A percentile compares a stretch with the other conserved stretches of the same genome.
Evolutionary conservation across 2,329 filamentous ascomycete species (phyloP).

Genomic region (Biscogniauxia sp.): DNA sequence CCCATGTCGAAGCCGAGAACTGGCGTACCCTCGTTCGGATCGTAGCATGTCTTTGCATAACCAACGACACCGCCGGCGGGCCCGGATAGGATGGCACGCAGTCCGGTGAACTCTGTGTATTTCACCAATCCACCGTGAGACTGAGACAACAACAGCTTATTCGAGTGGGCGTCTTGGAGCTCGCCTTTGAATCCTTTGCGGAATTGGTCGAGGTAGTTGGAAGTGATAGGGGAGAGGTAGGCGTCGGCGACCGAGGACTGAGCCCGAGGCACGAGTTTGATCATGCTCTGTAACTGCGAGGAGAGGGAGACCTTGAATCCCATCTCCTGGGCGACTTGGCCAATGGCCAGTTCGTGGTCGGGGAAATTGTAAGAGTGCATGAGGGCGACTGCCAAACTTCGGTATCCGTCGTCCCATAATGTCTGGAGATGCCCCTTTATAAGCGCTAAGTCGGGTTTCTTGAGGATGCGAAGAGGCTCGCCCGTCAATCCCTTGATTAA

Average conservation of each 20-base stretch:
- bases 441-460: conserved; percentile 52
- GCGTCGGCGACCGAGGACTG: conserved; percentile 68
- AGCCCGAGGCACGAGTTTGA: conserved; percentile 65
- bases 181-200: conserved; percentile 33
- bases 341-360: conserved; percentile 60
- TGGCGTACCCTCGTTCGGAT: conserved; percentile 63
- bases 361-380: conserved; percentile 74
- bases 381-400: conserved; percentile 54
- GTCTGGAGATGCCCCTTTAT: conserved; percentile 56
- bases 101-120: conserved; percentile 67
- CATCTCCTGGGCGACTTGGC: conserved; percentile 58
- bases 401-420: conserved; percentile 59
- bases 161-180: conserved; percentile 53
- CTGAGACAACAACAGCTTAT: conserved; percentile 59
- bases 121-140: conserved; percentile 52
- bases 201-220: conserved; percentile 58
- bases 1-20: conserved; percentile 76
- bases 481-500: conserved; percentile 57
- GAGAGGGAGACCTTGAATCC: conserved; percentile 67
- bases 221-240: conserved; percentile 72
- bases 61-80: conserved; percentile 74
- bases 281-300: conserved; percentile 55
- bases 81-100: conserved; percentile 65
- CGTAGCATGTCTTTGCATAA: conserved; percentile 71
- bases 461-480: conserved; percentile 66